phyloP scores from a whole-genome alignment of 1,284 basidiomycete genomes.

The Sanghuangporus sanghuang region DNA sequence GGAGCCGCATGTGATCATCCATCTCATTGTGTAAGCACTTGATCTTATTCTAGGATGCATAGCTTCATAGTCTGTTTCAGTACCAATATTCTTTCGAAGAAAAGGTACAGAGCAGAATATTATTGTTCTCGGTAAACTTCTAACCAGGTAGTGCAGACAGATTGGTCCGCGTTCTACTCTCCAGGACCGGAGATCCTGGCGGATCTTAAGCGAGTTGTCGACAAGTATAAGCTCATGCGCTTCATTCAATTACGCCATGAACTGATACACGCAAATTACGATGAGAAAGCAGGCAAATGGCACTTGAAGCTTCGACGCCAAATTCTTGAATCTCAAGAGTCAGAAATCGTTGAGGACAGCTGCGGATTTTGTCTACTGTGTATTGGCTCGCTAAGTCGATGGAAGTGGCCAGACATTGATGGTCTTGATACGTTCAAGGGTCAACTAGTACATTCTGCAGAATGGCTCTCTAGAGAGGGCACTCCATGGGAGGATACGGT shows the following conservation, averaged over 20 bases:
- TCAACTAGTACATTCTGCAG: constrained; percentile 47
- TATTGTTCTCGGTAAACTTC: not conserved
- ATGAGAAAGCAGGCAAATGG: constrained; percentile 50
- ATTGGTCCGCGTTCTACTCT: constrained; percentile 59
- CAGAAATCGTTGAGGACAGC: constrained; percentile 45
- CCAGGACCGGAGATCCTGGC: constrained; percentile 50
- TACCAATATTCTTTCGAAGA: constrained; percentile 56
- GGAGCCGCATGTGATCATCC: constrained; percentile 56
- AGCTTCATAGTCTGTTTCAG: constrained; percentile 26
- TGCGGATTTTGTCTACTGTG: constrained; percentile 49
- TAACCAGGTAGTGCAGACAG: constrained; percentile 29
- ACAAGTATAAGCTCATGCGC: constrained; percentile 50
- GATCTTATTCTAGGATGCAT: not conserved
- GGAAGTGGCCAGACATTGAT: constrained; percentile 55
- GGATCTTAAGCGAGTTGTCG: constrained; percentile 48
- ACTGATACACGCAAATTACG: constrained; percentile 43
- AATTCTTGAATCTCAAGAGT: constrained; percentile 20
- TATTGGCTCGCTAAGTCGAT: constrained; percentile 41
- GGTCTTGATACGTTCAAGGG: constrained; percentile 50
- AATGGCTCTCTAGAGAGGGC: constrained; percentile 45
- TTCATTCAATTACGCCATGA: constrained; percentile 52
- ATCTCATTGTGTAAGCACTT: constrained; percentile 38
- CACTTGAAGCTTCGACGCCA: constrained; percentile 41
- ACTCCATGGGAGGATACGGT: constrained; percentile 41
- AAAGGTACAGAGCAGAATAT: constrained; percentile 31